These are phyloP conservation scores for Macrolepiota dolichaula DNA, from an alignment of 768 basidiomycete genomes.

Conservation along the genomic window DNA sequence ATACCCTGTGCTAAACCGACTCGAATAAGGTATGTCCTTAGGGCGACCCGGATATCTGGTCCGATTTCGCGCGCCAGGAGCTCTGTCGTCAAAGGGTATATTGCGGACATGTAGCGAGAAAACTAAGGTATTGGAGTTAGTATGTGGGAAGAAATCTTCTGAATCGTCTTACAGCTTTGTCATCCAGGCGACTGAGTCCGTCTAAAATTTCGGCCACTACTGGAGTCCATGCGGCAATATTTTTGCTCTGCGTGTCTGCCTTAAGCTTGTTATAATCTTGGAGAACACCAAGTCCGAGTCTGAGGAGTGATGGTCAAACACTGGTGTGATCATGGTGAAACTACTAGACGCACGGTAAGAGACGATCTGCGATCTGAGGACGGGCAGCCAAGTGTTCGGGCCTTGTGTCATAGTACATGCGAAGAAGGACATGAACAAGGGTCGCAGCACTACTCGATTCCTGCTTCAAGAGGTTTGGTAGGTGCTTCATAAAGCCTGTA, in stretches of 20 bases:
- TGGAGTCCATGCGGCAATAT: constrained; percentile 97
- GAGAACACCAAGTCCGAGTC: constrained; percentile 83
- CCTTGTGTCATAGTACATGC: constrained; percentile 94
- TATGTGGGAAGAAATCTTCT: not conserved
- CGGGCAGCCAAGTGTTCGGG: constrained; percentile 82
- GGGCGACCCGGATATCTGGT: constrained; percentile 75
- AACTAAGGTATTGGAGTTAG: constrained; percentile 54
- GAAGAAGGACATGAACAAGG: constrained; percentile 83
- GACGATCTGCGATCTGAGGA: constrained; percentile 71
- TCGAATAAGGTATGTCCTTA: constrained; percentile 76
- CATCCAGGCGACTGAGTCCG: constrained; percentile 87
- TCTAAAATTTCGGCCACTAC: constrained; percentile 93
- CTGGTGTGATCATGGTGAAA: not conserved
- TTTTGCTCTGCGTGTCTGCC: constrained; percentile 88
- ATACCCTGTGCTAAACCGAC: constrained; percentile 75
- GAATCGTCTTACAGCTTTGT: constrained; percentile 70
- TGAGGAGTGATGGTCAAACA: constrained; percentile 27
- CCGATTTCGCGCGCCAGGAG: constrained; percentile 80
- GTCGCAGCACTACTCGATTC: constrained; percentile 97
- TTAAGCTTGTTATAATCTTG: constrained; percentile 90
- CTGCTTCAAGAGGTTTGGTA: constrained; percentile 96
- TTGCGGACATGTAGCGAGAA: constrained; percentile 77
- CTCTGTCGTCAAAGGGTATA: constrained; percentile 89
- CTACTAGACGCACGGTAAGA: constrained; percentile 57
- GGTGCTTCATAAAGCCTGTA: constrained; percentile 97